Evolutionary conservation across 768 basidiomycete genomes (phyloP).

Genomic region (Ephemerocybe angulata): DNA sequence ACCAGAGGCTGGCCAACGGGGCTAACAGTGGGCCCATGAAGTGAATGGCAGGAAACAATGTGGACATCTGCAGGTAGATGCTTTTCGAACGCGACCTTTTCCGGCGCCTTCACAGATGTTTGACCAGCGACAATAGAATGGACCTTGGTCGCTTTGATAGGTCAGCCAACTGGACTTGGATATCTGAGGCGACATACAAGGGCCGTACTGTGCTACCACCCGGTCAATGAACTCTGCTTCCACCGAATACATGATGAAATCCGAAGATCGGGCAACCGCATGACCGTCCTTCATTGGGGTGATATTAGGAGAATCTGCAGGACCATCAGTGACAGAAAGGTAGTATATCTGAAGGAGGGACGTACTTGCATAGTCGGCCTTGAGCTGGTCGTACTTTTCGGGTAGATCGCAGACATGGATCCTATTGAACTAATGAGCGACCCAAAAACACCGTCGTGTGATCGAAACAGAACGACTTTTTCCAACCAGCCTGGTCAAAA

Average conservation of each 20-base stretch:
- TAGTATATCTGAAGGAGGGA: background rate
- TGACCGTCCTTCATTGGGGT: slow-evolving; percentile 77
- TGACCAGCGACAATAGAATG: slow-evolving; percentile 92
- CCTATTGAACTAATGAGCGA: slow-evolving; percentile 42
- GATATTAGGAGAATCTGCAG: slow-evolving; percentile 55
- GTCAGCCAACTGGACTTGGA: slow-evolving; percentile 1
- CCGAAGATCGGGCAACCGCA: slow-evolving; percentile 80
- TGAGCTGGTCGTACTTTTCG: slow-evolving; percentile 62
- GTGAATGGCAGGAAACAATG: slow-evolving; percentile 90
- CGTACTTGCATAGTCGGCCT: slow-evolving; percentile 58
- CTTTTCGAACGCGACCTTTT: slow-evolving; percentile 83
- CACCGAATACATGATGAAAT: slow-evolving; percentile 93
- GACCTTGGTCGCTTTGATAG: slow-evolving; percentile 74
- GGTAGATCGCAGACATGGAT: slow-evolving; percentile 89
- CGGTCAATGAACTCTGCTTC: slow-evolving; percentile 83
- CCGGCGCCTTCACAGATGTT: slow-evolving; percentile 95
- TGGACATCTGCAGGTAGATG: slow-evolving; percentile 81
- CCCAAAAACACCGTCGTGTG: too few species aligned
- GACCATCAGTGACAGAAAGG: background rate
- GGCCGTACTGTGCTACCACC: slow-evolving; percentile 87
- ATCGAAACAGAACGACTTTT: slow-evolving; percentile 48
- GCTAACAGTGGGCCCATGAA: slow-evolving; percentile 90
- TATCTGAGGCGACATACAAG: slow-evolving; percentile 57
- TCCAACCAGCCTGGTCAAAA: slow-evolving; percentile 81
- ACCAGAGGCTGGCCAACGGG: slow-evolving; percentile 90